A percentile compares a stretch with the other conserved stretches of the same genome.
Evolutionary conservation across 2,329 filamentous ascomycete genomes (phyloP).

Genomic region (Xylaria multiplex): DNA sequence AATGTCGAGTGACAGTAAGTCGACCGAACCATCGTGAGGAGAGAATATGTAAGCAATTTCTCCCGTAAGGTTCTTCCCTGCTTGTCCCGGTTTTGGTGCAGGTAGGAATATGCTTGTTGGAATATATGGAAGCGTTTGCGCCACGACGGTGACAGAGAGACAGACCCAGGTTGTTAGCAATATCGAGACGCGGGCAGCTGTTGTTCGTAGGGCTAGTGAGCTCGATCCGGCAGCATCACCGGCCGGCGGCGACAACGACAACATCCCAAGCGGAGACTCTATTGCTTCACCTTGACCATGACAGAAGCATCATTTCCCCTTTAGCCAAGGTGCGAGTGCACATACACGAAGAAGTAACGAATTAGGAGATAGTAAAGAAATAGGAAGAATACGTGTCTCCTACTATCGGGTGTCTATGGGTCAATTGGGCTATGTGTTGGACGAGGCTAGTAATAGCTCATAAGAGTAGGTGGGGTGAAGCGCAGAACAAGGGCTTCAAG

Average conservation of each 20-base stretch:
- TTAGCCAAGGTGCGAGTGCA: constrained; percentile 9
- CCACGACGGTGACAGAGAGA: constrained; percentile 44
- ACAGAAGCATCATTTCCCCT: constrained; percentile 43
- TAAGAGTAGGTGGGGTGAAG: constrained; percentile 29
- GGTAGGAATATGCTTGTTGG: constrained; percentile 77
- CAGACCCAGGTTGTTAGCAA: constrained; percentile 37
- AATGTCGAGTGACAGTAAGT: constrained; percentile 74
- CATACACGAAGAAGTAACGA: constrained; percentile 22
- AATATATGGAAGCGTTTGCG: constrained; percentile 75
- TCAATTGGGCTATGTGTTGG: constrained; percentile 8
- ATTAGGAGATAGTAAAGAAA: constrained; percentile 8
- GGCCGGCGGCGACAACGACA: constrained; percentile 41
- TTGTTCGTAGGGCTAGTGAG: constrained; percentile 18
- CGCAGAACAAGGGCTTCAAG: constrained; percentile 23
- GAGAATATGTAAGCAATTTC: constrained; percentile 76
- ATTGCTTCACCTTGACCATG: constrained; percentile 42
- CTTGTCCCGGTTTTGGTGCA: constrained; percentile 55
- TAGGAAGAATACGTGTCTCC: constrained; percentile 24
- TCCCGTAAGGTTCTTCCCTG: constrained; percentile 46
- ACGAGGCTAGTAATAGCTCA: constrained; percentile 6
- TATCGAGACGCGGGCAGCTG: constrained; percentile 42
- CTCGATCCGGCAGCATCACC: constrained; percentile 33
- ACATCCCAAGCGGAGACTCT: constrained; percentile 43
- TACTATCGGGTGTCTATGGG: constrained; percentile 15
- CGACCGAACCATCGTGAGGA: constrained; percentile 58